Conservation (phyloP, 345 rosid genomes). For the Sisymbrium altissimum region DNA sequence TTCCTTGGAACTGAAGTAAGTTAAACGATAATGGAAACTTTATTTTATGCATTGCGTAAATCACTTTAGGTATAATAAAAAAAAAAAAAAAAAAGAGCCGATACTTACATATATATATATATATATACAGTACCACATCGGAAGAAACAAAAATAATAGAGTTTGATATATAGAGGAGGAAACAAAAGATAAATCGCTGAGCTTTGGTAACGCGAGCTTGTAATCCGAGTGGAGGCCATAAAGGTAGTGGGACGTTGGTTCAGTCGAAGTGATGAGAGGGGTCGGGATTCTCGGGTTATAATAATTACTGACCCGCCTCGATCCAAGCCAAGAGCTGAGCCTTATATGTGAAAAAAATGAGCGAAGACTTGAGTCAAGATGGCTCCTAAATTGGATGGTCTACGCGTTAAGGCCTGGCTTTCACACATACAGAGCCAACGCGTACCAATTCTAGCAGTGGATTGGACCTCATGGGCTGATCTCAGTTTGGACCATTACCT, state of each 20-base stretch:
- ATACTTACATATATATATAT: no score
- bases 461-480: no score
- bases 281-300: not conserved
- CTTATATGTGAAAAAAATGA: not conserved
- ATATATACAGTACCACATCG: not conserved
- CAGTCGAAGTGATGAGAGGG: not conserved
- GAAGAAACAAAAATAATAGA: not conserved
- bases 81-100: no score
- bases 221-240: not conserved
- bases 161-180: not conserved
- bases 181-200: not conserved
- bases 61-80: no score
- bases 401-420: not conserved
- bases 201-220: constrained; percentile 8
- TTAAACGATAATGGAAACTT: no score
- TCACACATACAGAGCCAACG: not conserved
- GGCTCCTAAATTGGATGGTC: not conserved
- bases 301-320: not conserved
- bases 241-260: not conserved
- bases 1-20: no score
- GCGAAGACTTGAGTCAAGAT: not conserved
- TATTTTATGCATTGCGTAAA: no score
- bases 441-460: no score
- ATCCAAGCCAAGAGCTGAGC: not conserved
- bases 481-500: no score